Conservation (phyloP, 1,139 yeast species). For the Chernovozyma aurita region DNA sequence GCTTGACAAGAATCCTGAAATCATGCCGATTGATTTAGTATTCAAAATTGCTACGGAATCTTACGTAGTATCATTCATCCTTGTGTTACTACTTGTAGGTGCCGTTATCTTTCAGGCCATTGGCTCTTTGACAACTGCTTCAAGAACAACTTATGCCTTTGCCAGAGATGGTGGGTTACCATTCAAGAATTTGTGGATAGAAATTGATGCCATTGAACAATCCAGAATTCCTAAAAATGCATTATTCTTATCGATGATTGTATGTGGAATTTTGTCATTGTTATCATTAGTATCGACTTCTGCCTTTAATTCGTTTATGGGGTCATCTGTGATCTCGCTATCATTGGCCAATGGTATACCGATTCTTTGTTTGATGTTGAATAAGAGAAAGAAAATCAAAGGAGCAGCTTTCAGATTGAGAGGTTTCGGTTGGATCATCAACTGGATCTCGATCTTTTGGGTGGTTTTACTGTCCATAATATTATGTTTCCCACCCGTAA, state of each 20-base stretch:
- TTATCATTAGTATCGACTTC: conserved; percentile 66
- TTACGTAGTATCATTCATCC: conserved; percentile 58
- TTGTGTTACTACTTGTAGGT: conserved; percentile 63
- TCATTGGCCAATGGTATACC: conserved; percentile 80
- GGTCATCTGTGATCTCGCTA: conserved; percentile 77
- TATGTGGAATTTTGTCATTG: conserved; percentile 57
- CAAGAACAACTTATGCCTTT: conserved; percentile 81
- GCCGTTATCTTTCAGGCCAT: conserved; percentile 74
- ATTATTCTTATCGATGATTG: conserved; percentile 60
- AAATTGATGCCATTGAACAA: conserved; percentile 57
- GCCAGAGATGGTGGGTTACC: conserved; percentile 90
- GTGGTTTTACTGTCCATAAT: conserved; percentile 55
- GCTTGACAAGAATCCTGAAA: conserved; percentile 57
- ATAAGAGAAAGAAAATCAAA: conserved; percentile 57
- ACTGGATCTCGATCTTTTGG: conserved; percentile 59
- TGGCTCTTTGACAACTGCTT: conserved; percentile 79
- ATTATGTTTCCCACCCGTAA: conserved; percentile 70
- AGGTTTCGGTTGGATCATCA: conserved; percentile 58
- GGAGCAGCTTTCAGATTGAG: conserved; percentile 71
- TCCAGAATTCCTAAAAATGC: conserved; percentile 69
- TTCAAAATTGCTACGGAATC: conserved; percentile 70
- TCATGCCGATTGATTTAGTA: conserved; percentile 62
- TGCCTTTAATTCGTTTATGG: conserved; percentile 82
- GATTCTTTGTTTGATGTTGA: conserved; percentile 55
- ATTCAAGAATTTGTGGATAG: conserved; percentile 57